Base-by-base conservation (phyloP, 1,284 basidiomycete species). In the Sutorius eximius region DNA sequence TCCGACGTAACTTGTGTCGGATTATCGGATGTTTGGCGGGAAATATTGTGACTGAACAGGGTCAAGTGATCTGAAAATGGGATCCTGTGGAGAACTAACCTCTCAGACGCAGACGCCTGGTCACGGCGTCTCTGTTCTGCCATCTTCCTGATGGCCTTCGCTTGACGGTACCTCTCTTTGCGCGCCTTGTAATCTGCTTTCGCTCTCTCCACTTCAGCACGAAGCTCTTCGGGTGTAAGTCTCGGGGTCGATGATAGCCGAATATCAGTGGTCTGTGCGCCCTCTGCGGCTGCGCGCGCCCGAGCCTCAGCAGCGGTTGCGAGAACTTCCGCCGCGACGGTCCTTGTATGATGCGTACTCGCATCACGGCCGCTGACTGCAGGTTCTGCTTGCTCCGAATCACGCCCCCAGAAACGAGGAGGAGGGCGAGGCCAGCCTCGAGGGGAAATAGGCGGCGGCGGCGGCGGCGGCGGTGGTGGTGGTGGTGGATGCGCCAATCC, bases 81-180 rank as follows among this genome's bases (percentile, higher is more conserved):
- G 22, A 22, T 45, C 18, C 45, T 59, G 42, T 59, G 15, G 24
- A 45, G 18, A 42, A 15, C 57, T 27, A 44, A 77, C 75, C 73
- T 71, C 52, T 74, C 73, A 18, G 57, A 59, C 37, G 66, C 47
- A 41, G 62, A 65, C 30, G 65, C 58, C 18, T 71, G 61, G 11
- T 52, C 63, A 29, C 29, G 56, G 22, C 51, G 55, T 27, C 57
- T 65, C 42, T 61, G 62, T 47, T 74, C 73, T 58, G 73, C 74
- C 57, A 75, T 73, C 52, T 73, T 79, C 61, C 74, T 77, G 32
- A 78, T 76, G 45, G 75, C 73, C 59, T 83, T 83, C 52, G 83
- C 80, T 59, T 72, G 71, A 33, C 85, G 78, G 61, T 89, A 89
- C 29, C 75, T 75, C 60, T 87, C 85, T 64, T 90, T 91, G 70